Percentiles rank a stretch among this genome's conserved stretches.
phyloP scores from a whole-genome alignment of 2,329 filamentous ascomycete genomes.

The Triangularia verruculosa region DNA sequence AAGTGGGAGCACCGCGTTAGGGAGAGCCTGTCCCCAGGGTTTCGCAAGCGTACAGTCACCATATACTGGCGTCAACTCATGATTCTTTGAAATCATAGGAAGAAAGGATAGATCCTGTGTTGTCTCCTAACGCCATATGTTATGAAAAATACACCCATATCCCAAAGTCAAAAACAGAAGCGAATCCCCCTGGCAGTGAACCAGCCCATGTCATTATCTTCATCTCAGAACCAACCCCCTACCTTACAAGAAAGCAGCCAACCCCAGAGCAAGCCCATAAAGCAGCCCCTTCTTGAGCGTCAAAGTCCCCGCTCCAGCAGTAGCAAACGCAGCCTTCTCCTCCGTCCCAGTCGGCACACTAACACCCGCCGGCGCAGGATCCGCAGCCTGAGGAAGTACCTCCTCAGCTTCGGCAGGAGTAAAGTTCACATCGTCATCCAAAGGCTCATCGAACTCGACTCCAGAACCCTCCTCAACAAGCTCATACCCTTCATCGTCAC shows the following conservation, averaged over 20 bases:
- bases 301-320: constrained; percentile 7
- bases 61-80: constrained; percentile 37
- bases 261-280: not conserved
- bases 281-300: constrained; percentile 13
- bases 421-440: too few species aligned
- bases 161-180: not conserved
- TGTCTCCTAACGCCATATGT: not conserved
- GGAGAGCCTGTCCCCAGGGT: constrained; percentile 50
- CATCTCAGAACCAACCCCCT: not conserved
- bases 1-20: constrained; percentile 51
- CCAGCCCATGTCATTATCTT: too few species aligned
- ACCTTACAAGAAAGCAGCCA: not conserved
- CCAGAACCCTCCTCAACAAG: not conserved
- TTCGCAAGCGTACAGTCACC: constrained; percentile 40
- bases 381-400: not conserved
- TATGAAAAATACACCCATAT: not conserved
- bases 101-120: not conserved
- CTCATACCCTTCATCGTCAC: not conserved
- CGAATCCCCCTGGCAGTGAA: too few species aligned
- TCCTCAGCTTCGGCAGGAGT: not conserved
- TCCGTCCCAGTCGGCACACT: not conserved
- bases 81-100: not conserved
- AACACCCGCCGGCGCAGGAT: not conserved
- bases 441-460: too few species aligned
- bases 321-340: constrained; percentile 2